Evolutionary conservation across 352 stramenopile species (phyloP).

Genomic region (Elongisporangium prolatum): DNA sequence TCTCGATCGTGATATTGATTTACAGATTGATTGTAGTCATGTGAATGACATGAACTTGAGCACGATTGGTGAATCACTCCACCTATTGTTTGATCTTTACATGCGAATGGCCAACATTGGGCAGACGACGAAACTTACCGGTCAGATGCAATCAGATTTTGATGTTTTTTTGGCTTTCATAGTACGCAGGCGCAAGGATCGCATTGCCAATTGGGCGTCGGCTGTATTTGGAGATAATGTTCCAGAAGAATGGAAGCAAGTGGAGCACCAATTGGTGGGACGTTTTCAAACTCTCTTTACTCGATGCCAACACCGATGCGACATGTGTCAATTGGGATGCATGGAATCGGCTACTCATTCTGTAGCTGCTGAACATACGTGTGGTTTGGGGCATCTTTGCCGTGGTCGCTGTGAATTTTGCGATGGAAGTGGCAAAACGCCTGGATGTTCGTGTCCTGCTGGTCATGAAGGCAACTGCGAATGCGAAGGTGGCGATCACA

Average conservation of each 20-base stretch:
- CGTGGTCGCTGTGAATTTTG: slow-evolving; percentile 37
- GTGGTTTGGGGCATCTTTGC: slow-evolving; percentile 38
- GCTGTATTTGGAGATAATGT: slow-evolving; percentile 15
- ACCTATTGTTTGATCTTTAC: slow-evolving; percentile 15
- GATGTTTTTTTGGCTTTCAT: slow-evolving; percentile 36
- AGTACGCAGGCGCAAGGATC: slow-evolving; percentile 24
- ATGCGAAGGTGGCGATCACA: slow-evolving; percentile 50
- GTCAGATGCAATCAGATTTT: slow-evolving; percentile 17
- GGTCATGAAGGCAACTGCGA: slow-evolving; percentile 59
- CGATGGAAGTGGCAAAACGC: slow-evolving; percentile 9
- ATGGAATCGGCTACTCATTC: slow-evolving; percentile 36
- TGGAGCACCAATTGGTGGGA: slow-evolving; percentile 15
- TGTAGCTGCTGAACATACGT: slow-evolving; percentile 28
- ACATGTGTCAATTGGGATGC: slow-evolving; percentile 43
- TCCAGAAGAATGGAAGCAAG: slow-evolving; percentile 14
- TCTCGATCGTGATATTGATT: slow-evolving; percentile 30
- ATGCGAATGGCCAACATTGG: background rate
- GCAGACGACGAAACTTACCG: slow-evolving; percentile 3
- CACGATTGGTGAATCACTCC: slow-evolving; percentile 7
- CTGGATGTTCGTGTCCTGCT: no score
- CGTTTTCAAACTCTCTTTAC: slow-evolving; percentile 21
- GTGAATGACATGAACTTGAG: slow-evolving; percentile 1
- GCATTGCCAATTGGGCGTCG: slow-evolving; percentile 19
- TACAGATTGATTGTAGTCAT: slow-evolving; percentile 21
- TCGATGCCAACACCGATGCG: slow-evolving; percentile 43